Percentiles rank a stretch among this genome's conserved stretches.
Evolutionary conservation across 495 filamentous ascomycete genomes (phyloP).

Genomic region (Penicillium silybi): DNA sequence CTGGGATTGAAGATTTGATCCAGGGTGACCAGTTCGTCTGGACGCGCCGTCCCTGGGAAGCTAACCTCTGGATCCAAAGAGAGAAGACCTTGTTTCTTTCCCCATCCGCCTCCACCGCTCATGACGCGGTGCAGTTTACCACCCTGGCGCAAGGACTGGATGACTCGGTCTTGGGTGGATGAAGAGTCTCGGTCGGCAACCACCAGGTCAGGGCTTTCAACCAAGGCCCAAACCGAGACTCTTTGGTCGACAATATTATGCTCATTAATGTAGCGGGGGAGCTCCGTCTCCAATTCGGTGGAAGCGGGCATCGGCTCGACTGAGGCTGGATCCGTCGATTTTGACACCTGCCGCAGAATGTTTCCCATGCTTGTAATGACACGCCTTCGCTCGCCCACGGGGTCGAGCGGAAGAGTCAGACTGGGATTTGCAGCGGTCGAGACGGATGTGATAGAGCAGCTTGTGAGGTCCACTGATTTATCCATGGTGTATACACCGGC

Average conservation of each 20-base stretch:
- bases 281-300: conserved; percentile 63
- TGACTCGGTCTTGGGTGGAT: conserved; percentile 19
- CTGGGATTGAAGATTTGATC: conserved; percentile 21
- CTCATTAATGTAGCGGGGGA: conserved; percentile 56
- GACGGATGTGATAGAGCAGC: conserved; percentile 21
- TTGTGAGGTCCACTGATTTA: conserved; percentile 29
- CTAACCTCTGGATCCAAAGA: conserved; percentile 71
- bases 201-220: conserved; percentile 34
- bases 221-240: conserved; percentile 73
- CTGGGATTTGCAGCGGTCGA: conserved; percentile 15
- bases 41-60: conserved; percentile 19
- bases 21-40: conserved; percentile 11
- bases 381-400: conserved; percentile 59
- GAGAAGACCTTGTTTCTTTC: conserved; percentile 75
- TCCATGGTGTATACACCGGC: conserved; percentile 22
- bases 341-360: conserved; percentile 64
- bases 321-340: conserved; percentile 41
- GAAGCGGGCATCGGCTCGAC: conserved; percentile 61
- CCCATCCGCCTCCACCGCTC: conserved; percentile 91
- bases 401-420: conserved; percentile 52
- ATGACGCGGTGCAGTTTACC: conserved; percentile 63
- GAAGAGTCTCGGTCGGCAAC: conserved; percentile 12
- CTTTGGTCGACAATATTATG: conserved; percentile 41
- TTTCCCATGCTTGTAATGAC: conserved; percentile 74
- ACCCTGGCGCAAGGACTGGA: conserved; percentile 33